These are phyloP conservation scores for Pontederia crassipes DNA, from an alignment of 176 grass and related monocot species.

Conservation along the genomic window DNA sequence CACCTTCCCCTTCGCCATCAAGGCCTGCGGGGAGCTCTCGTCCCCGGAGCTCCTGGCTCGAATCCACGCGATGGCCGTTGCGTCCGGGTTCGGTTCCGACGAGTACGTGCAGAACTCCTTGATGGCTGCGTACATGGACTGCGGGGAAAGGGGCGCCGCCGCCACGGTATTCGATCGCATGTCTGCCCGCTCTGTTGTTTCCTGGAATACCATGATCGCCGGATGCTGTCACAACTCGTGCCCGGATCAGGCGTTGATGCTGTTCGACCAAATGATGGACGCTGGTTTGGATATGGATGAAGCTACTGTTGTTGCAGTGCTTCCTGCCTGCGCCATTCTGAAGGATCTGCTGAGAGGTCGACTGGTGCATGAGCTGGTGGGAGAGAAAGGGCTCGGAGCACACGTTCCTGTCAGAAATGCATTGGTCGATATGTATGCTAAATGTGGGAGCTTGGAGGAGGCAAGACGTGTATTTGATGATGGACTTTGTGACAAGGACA, in stretches of 20 bases:
- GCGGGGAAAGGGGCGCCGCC: slow-evolving; percentile 23
- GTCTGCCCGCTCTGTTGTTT: slow-evolving; percentile 24
- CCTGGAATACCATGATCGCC: slow-evolving; percentile 54
- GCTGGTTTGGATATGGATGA: slow-evolving; percentile 24
- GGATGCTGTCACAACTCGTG: slow-evolving; percentile 33
- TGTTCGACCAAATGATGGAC: slow-evolving; percentile 33
- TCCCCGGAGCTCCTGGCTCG: slow-evolving; percentile 13
- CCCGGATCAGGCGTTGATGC: slow-evolving; percentile 27
- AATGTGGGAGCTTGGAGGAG: slow-evolving; percentile 42
- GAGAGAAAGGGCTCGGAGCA: slow-evolving; percentile 27
- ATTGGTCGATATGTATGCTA: slow-evolving; percentile 67
- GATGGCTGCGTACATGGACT: slow-evolving; percentile 52
- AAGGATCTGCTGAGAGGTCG: slow-evolving; percentile 39
- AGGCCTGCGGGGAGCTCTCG: slow-evolving; percentile 39
- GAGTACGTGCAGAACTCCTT: slow-evolving; percentile 49
- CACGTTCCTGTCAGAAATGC: slow-evolving; percentile 38
- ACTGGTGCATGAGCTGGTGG: slow-evolving; percentile 34
- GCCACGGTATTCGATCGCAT: slow-evolving; percentile 31
- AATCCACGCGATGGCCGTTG: slow-evolving; percentile 37
- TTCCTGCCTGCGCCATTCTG: slow-evolving; percentile 40
- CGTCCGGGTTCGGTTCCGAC: slow-evolving; percentile 37
- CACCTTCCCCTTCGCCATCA: slow-evolving; percentile 54
- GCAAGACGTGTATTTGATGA: slow-evolving; percentile 35
- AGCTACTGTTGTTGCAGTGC: slow-evolving; percentile 40
- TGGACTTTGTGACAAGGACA: slow-evolving; percentile 27